Evolutionary conservation across 2,329 filamentous ascomycete genomes (phyloP).

Genomic region (Phoma herbarum): DNA sequence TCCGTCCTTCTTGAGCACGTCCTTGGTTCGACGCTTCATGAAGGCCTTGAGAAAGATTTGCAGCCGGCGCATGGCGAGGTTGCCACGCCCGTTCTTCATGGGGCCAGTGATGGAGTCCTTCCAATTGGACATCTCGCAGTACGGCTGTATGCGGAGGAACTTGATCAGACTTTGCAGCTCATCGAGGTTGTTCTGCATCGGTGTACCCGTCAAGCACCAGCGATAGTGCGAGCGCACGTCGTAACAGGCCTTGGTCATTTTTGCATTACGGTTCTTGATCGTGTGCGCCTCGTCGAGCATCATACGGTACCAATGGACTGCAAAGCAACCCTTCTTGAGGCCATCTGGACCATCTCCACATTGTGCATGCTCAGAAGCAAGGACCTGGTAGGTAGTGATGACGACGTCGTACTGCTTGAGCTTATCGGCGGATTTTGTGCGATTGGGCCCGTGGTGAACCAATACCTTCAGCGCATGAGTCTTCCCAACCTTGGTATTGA

Average conservation of each 20-base stretch:
- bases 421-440: conserved; percentile 80
- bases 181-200: conserved; percentile 98
- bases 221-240: conserved; percentile 85
- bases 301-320: conserved; percentile 91
- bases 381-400: conserved; percentile 94
- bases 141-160: conserved; percentile 91
- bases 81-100: conserved; percentile 88
- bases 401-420: conserved; percentile 91
- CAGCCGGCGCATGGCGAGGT: conserved; percentile 85
- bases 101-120: conserved; percentile 89
- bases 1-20: conserved; percentile 89
- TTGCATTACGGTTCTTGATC: conserved; percentile 98
- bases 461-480: conserved; percentile 79
- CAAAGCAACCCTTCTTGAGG: conserved; percentile 83
- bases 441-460: conserved; percentile 88
- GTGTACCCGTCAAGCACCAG: conserved; percentile 96
- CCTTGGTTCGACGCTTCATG: conserved; percentile 99
- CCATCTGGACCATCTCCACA: conserved; percentile 69
- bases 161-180: conserved; percentile 93
- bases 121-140: conserved; percentile 86
- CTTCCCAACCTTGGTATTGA: conserved; percentile 78
- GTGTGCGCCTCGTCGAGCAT: conserved; percentile 97
- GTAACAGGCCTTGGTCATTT: conserved; percentile 91
- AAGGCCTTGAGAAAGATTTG: conserved; percentile 88
- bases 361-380: conserved; percentile 86